Conservation (phyloP, 306 rosid species). For the Quillaja saponaria region DNA sequence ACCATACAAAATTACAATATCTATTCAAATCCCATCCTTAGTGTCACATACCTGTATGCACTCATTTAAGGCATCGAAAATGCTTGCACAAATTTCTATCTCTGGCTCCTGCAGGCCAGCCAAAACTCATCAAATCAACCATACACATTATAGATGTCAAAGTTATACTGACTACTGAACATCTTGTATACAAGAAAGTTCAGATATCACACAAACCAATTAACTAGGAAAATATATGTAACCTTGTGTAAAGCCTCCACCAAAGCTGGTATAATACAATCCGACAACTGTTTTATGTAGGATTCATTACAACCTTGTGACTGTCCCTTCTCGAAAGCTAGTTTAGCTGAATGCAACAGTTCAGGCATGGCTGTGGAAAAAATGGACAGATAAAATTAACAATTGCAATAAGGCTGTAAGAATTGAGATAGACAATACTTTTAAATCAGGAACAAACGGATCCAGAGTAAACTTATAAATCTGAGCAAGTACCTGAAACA, state of each 20-base stretch:
- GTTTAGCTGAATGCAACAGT: slow-evolving; percentile 81
- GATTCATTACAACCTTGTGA: slow-evolving; percentile 84
- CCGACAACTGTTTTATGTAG: slow-evolving; percentile 87
- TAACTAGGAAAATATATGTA: background rate
- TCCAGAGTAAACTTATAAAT: background rate
- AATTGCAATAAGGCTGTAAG: background rate
- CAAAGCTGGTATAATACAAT: slow-evolving; percentile 87
- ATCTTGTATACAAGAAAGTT: background rate
- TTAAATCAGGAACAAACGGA: background rate
- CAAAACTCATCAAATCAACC: slow-evolving; percentile 12
- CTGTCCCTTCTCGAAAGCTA: slow-evolving; percentile 85
- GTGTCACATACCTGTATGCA: slow-evolving; percentile 74
- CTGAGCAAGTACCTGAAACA: slow-evolving; percentile 74
- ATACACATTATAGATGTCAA: background rate
- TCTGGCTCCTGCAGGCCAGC: slow-evolving; percentile 81
- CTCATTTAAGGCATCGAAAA: slow-evolving; percentile 86
- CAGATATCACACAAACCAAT: background rate
- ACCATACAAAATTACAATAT: slow-evolving; percentile 10
- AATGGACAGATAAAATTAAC: slow-evolving; percentile 22
- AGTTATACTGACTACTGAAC: slow-evolving; percentile 4
- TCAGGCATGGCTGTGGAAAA: slow-evolving; percentile 85
- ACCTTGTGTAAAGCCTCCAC: slow-evolving; percentile 98
- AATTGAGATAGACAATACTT: slow-evolving; percentile 12
- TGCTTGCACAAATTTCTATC: slow-evolving; percentile 88
- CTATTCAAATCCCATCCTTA: slow-evolving; percentile 8